These are phyloP conservation scores for Paxillus involutus DNA, from an alignment of 768 basidiomycete genomes.

Conservation along the genomic window DNA sequence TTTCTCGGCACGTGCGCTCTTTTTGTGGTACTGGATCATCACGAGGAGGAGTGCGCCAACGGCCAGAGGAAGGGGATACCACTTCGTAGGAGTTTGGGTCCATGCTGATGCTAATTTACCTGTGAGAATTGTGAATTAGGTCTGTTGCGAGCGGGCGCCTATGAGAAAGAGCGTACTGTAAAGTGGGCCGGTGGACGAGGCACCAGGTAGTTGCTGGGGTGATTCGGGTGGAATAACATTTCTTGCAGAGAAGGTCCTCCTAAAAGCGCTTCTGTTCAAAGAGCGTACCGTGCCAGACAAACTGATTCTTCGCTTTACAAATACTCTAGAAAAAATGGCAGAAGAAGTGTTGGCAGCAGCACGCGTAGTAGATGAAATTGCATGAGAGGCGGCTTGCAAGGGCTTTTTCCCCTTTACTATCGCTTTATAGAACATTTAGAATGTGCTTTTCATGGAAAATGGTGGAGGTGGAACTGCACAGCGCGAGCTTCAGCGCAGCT, in stretches of 20 bases:
- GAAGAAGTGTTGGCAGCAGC: conserved; percentile 33
- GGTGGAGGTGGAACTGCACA: conserved; percentile 6
- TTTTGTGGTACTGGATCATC: conserved; percentile 72
- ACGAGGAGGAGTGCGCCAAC: conserved; percentile 88
- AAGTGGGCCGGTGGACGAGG: conserved; percentile 40
- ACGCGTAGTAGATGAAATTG: conserved; percentile 27
- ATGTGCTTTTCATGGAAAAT: conserved; percentile 16
- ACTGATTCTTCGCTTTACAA: conserved; percentile 32
- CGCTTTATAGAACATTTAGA: conserved; percentile 31
- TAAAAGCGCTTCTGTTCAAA: conserved; percentile 23
- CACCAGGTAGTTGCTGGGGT: conserved; percentile 43
- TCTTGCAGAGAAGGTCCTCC: conserved; percentile 24
- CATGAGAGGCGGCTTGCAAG: conserved; percentile 50
- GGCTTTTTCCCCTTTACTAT: conserved; percentile 50
- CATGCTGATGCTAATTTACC: conserved; percentile 74
- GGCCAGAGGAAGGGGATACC: conserved; percentile 92
- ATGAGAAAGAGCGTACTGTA: conserved; percentile 37
- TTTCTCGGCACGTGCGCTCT: conserved; percentile 44
- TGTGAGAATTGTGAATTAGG: conserved; percentile 21
- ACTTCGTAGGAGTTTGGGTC: conserved; percentile 86
- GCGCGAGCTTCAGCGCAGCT: neutral
- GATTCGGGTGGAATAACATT: conserved; percentile 36
- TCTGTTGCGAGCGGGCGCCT: neutral
- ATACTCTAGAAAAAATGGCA: conserved; percentile 30
- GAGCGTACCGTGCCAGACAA: conserved; percentile 31